phyloP scores from a whole-genome alignment of 2,329 filamentous ascomycete genomes.

The Sporothrix phasma region DNA sequence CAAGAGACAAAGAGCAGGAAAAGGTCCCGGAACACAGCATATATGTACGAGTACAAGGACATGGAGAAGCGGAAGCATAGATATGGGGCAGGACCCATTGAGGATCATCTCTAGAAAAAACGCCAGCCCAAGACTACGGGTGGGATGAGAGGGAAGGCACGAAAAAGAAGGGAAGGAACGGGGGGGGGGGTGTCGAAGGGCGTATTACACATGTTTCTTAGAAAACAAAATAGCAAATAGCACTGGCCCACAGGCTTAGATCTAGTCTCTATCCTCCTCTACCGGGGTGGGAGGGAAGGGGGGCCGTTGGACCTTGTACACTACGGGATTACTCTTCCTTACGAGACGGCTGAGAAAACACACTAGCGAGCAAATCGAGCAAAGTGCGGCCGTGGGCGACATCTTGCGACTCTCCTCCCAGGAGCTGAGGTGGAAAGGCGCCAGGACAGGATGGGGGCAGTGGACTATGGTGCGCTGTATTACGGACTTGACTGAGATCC shows the following conservation, averaged over 20 bases:
- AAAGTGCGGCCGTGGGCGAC: background rate
- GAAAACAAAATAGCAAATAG: slow-evolving; percentile 9
- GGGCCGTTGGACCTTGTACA: background rate
- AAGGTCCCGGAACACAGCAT: slow-evolving; percentile 6
- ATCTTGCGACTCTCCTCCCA: background rate
- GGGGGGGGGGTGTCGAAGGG: background rate
- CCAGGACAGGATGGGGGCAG: background rate
- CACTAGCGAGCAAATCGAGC: background rate
- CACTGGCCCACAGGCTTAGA: background rate
- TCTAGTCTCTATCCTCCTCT: background rate
- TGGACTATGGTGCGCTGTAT: background rate
- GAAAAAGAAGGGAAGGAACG: background rate
- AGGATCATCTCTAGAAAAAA: background rate
- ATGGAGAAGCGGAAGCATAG: background rate
- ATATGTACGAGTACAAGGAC: slow-evolving; percentile 11
- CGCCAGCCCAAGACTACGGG: background rate
- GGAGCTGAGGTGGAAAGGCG: background rate
- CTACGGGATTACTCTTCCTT: slow-evolving; percentile 4
- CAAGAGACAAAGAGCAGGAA: background rate
- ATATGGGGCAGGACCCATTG: background rate
- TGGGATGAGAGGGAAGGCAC: background rate
- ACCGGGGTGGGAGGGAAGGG: background rate
- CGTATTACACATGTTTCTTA: slow-evolving; percentile 12
- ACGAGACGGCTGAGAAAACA: background rate
- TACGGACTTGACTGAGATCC: background rate